A percentile compares a stretch with the other conserved stretches of the same genome.
Conservation (phyloP, 345 rosid genomes). For the Euphorbia tirucalli region DNA sequence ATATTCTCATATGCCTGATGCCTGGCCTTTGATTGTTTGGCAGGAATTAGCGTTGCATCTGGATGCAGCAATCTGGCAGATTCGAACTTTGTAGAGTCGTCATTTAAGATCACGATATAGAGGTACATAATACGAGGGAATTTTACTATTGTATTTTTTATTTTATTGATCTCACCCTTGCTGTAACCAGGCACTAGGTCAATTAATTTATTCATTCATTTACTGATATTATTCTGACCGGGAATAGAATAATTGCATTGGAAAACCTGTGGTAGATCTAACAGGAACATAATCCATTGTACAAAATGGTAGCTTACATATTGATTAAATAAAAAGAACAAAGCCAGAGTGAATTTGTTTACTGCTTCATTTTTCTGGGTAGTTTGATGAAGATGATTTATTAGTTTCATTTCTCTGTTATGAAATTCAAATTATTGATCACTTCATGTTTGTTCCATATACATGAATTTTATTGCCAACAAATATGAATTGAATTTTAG, state of each 20-base stretch:
- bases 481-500: not conserved
- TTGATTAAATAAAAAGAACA: not conserved
- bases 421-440: not conserved
- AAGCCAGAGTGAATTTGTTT: not conserved
- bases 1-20: constrained; percentile 13
- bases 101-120: not conserved
- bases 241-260: not conserved
- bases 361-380: not conserved
- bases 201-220: not conserved
- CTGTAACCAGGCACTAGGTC: not conserved
- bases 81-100: not conserved
- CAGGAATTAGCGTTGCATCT: constrained; percentile 14
- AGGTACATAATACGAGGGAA: constrained; percentile 14
- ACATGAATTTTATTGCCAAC: not conserved
- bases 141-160: too few species aligned
- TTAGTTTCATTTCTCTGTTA: not conserved
- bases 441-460: not conserved
- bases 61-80: constrained; percentile 1
- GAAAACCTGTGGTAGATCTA: not conserved
- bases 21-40: constrained; percentile 2
- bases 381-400: not conserved
- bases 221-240: not conserved
- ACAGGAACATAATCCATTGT: not conserved
- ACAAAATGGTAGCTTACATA: not conserved
- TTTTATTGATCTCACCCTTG: too few species aligned